These are phyloP conservation scores for Sutorius australiensis DNA, from an alignment of 768 basidiomycete species.

Conservation along the genomic window DNA sequence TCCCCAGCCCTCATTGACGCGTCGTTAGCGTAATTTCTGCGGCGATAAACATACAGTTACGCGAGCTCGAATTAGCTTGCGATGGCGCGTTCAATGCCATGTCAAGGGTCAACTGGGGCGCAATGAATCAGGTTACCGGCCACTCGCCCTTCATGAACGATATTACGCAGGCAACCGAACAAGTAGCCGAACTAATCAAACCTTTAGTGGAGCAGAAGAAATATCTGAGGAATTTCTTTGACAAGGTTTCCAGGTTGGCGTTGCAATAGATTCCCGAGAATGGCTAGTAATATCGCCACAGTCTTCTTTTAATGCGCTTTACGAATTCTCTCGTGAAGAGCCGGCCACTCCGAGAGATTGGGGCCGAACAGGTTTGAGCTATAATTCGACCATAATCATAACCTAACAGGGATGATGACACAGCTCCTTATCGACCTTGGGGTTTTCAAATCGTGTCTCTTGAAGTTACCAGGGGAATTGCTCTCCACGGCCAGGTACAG, in stretches of 20 bases:
- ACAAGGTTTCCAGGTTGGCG: slow-evolving; percentile 84
- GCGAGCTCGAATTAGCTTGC: slow-evolving; percentile 81
- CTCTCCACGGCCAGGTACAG: slow-evolving; percentile 53
- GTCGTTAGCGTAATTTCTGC: slow-evolving; percentile 71
- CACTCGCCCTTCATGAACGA: slow-evolving; percentile 80
- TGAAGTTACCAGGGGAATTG: slow-evolving; percentile 77
- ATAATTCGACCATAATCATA: neutral
- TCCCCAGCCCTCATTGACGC: neutral
- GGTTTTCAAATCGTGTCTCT: slow-evolving; percentile 74
- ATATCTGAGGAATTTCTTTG: slow-evolving; percentile 87
- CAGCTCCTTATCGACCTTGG: slow-evolving; percentile 91
- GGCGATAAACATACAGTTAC: slow-evolving; percentile 73
- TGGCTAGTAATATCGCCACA: slow-evolving; percentile 27
- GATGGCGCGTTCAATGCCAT: slow-evolving; percentile 79
- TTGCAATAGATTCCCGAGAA: neutral
- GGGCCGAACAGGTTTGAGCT: slow-evolving; percentile 81
- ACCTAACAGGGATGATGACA: slow-evolving; percentile 6
- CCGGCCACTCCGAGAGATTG: slow-evolving; percentile 85
- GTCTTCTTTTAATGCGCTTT: slow-evolving; percentile 81
- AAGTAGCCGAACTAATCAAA: slow-evolving; percentile 72
- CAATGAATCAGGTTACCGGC: slow-evolving; percentile 79
- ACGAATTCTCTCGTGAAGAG: slow-evolving; percentile 88
- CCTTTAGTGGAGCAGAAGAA: slow-evolving; percentile 91
- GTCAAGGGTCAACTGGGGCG: slow-evolving; percentile 74
- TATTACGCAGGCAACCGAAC: slow-evolving; percentile 67